phyloP scores from a whole-genome alignment of 495 filamentous ascomycete species.

The Diplogelasinospora grovesii region DNA sequence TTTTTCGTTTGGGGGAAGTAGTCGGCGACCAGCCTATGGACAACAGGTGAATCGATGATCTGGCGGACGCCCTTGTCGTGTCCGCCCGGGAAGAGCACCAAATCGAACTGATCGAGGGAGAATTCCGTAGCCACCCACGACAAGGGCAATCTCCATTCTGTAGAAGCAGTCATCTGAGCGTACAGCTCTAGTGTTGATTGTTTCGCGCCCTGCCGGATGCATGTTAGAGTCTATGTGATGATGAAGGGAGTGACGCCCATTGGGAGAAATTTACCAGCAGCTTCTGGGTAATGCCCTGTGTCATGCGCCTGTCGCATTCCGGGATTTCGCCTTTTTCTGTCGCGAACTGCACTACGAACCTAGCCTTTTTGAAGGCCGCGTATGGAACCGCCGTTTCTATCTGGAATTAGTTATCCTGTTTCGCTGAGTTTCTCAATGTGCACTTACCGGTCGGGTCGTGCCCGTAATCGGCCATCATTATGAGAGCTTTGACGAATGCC shows the following conservation, averaged over 20 bases:
- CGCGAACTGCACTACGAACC: constrained; percentile 44
- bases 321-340: constrained; percentile 45
- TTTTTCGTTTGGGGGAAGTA: constrained; percentile 45
- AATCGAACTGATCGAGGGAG: constrained; percentile 37
- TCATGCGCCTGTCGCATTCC: constrained; percentile 46
- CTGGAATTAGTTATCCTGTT: neutral
- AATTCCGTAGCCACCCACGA: constrained; percentile 44
- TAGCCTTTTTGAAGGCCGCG: constrained; percentile 42
- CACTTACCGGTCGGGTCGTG: constrained; percentile 45
- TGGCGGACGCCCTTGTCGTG: constrained; percentile 49
- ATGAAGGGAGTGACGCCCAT: neutral
- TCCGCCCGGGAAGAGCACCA: constrained; percentile 48
- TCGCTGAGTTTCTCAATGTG: constrained; percentile 9
- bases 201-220: constrained; percentile 40
- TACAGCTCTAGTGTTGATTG: constrained; percentile 35
- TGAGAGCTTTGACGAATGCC: too few species aligned
- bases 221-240: constrained; percentile 8
- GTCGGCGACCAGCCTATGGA: constrained; percentile 39
- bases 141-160: constrained; percentile 35
- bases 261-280: constrained; percentile 34
- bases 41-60: constrained; percentile 43
- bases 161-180: constrained; percentile 34
- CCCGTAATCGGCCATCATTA: constrained; percentile 51
- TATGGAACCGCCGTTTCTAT: constrained; percentile 49
- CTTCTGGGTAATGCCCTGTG: constrained; percentile 46